These are phyloP conservation scores for Cordia subcordata DNA, from an alignment of 257 asterid genomes.

Conservation along the genomic window DNA sequence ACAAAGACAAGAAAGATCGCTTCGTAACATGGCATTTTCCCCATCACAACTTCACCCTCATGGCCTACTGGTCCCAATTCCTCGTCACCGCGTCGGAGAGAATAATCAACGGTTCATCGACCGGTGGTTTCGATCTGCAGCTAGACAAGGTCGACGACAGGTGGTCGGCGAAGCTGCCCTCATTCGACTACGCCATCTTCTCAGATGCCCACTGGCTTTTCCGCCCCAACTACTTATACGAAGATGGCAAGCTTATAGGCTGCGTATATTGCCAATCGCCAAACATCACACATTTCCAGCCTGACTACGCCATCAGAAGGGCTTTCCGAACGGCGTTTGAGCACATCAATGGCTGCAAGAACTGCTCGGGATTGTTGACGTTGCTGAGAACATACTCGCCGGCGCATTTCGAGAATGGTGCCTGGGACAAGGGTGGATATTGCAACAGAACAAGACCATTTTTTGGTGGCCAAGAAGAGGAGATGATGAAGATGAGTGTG, in stretches of 20 bases:
- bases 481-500: constrained; percentile 13
- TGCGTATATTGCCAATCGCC: constrained; percentile 32
- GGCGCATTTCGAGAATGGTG: constrained; percentile 40
- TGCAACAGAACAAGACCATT: constrained; percentile 38
- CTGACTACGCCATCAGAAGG: constrained; percentile 27
- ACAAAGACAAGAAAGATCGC: constrained; percentile 33
- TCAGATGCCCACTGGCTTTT: constrained; percentile 50
- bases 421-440: constrained; percentile 44
- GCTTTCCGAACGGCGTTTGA: constrained; percentile 32
- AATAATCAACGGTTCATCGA: constrained; percentile 31
- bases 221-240: constrained; percentile 32
- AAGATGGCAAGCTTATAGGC: constrained; percentile 28
- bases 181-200: constrained; percentile 35
- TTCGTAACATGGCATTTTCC: constrained; percentile 34
- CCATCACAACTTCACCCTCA: constrained; percentile 35
- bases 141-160: constrained; percentile 30
- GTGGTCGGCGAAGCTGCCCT: constrained; percentile 34
- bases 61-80: constrained; percentile 37
- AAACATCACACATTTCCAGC: constrained; percentile 30
- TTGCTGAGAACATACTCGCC: constrained; percentile 40
- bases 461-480: too few relatives aligned
- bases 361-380: constrained; percentile 19
- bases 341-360: constrained; percentile 26
- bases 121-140: constrained; percentile 35
- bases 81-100: constrained; percentile 32